These are phyloP conservation scores for Tubosaeta sp. DNA, from an alignment of 768 basidiomycete genomes.

Conservation along the genomic window DNA sequence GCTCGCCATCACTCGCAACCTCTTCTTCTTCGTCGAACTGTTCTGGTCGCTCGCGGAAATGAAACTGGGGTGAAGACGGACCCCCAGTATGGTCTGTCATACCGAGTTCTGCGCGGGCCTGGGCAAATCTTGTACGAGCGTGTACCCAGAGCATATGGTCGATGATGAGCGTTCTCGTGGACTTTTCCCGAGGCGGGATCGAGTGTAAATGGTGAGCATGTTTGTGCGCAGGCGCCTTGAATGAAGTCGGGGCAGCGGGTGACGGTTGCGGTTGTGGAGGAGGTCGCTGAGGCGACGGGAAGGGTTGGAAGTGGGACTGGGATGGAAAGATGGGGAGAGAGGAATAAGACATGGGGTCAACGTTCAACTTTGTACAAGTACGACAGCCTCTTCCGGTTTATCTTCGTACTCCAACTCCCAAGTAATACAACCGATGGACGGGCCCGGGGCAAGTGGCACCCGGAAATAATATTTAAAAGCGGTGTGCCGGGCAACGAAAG, in stretches of 20 bases:
- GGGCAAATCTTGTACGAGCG: constrained; percentile 72
- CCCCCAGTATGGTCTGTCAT: constrained; percentile 82
- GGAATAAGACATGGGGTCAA: constrained; percentile 28
- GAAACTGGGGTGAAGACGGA: constrained; percentile 52
- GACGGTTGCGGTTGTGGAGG: constrained; percentile 10
- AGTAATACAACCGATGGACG: constrained; percentile 2
- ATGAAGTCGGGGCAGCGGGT: constrained; percentile 29
- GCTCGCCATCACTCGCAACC: constrained; percentile 59
- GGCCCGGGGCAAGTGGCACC: neutral
- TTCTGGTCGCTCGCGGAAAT: constrained; percentile 66
- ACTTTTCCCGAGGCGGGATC: constrained; percentile 84
- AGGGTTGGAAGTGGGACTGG: constrained; percentile 19
- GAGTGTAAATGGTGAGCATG: constrained; percentile 86
- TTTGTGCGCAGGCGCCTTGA: constrained; percentile 76
- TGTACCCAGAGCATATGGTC: constrained; percentile 89
- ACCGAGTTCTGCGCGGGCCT: constrained; percentile 79
- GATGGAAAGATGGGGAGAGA: constrained; percentile 21
- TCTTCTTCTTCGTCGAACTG: constrained; percentile 76
- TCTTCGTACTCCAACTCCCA: constrained; percentile 12
- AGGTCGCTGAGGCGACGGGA: constrained; percentile 8
- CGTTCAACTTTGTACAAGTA: neutral
- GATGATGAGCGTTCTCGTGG: constrained; percentile 82
- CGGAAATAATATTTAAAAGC: neutral
- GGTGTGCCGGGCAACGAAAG: neutral
- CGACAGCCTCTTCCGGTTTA: constrained; percentile 17